phyloP scores from a whole-genome alignment of 2,329 filamentous ascomycete species.

The Ciborinia camelliae region DNA sequence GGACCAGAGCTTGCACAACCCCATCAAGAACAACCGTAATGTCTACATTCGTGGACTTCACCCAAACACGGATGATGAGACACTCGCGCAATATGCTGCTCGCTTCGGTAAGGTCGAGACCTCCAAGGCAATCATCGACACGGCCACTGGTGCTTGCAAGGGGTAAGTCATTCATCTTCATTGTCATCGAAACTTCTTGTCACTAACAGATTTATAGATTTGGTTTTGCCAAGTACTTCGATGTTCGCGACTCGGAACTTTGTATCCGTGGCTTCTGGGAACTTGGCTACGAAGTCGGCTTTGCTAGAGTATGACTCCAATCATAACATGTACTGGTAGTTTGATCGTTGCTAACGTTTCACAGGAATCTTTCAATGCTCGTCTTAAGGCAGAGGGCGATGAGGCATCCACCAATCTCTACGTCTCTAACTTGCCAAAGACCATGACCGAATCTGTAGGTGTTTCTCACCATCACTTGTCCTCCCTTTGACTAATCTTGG shows the following conservation, averaged over 20 bases:
- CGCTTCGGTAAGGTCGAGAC: slow-evolving; percentile 94
- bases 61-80: slow-evolving; percentile 90
- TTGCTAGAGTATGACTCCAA: slow-evolving; percentile 68
- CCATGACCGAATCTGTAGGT: slow-evolving; percentile 83
- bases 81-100: slow-evolving; percentile 75
- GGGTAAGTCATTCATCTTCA: slow-evolving; percentile 57
- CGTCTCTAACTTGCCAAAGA: slow-evolving; percentile 92
- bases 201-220: slow-evolving; percentile 57
- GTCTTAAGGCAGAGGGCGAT: slow-evolving; percentile 93
- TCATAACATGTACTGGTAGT: slow-evolving; percentile 20
- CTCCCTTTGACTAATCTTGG: slow-evolving; percentile 30
- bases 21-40: slow-evolving; percentile 87
- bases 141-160: slow-evolving; percentile 89
- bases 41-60: slow-evolving; percentile 97
- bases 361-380: slow-evolving; percentile 95
- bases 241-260: slow-evolving; percentile 83
- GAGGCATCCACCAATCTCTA: slow-evolving; percentile 91
- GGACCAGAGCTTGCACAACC: slow-evolving; percentile 91
- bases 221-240: slow-evolving; percentile 93
- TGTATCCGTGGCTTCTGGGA: slow-evolving; percentile 95
- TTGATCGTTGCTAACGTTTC: slow-evolving; percentile 29
- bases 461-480: not conserved
- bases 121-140: slow-evolving; percentile 97
- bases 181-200: not conserved
- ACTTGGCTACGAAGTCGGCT: slow-evolving; percentile 94